phyloP scores from a whole-genome alignment of 2,329 filamentous ascomycete species.

The Botrytis paeoniae region DNA sequence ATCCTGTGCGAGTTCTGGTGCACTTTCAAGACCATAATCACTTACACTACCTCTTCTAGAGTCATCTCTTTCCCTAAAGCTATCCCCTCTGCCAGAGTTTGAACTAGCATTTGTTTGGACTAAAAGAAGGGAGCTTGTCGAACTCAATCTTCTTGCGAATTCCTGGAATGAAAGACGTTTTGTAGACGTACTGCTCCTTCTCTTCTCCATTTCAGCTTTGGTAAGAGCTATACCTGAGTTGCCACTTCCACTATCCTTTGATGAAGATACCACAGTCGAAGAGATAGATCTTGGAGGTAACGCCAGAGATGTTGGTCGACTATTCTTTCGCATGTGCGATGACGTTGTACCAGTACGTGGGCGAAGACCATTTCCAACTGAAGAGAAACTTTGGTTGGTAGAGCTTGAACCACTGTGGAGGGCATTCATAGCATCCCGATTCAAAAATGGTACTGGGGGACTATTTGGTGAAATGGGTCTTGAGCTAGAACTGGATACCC shows the following conservation, averaged over 20 bases:
- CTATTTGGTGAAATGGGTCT: constrained; percentile 30
- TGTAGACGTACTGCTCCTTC: constrained; percentile 51
- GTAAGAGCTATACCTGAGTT: constrained; percentile 23
- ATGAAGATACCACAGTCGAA: constrained; percentile 25
- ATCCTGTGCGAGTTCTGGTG: not conserved
- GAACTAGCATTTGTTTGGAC: constrained; percentile 52
- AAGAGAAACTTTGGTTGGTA: constrained; percentile 12
- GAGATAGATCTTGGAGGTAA: constrained; percentile 34
- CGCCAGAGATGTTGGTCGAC: constrained; percentile 33
- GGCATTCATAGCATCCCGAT: constrained; percentile 34
- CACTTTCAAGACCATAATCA: not conserved
- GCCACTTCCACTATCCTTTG: constrained; percentile 25
- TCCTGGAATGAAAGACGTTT: constrained; percentile 62
- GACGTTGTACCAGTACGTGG: constrained; percentile 32
- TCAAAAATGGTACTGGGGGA: constrained; percentile 33
- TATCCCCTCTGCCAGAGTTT: constrained; percentile 30
- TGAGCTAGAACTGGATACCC: not conserved
- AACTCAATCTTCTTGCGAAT: constrained; percentile 57
- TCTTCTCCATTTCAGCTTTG: constrained; percentile 41
- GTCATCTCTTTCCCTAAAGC: constrained; percentile 25
- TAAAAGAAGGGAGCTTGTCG: constrained; percentile 57
- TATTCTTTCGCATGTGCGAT: constrained; percentile 22
- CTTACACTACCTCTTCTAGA: constrained; percentile 27
- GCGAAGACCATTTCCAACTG: constrained; percentile 22
- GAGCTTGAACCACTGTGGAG: constrained; percentile 28